Conservation (phyloP, 2,329 filamentous ascomycete species). For the Pezicula radicicola region DNA sequence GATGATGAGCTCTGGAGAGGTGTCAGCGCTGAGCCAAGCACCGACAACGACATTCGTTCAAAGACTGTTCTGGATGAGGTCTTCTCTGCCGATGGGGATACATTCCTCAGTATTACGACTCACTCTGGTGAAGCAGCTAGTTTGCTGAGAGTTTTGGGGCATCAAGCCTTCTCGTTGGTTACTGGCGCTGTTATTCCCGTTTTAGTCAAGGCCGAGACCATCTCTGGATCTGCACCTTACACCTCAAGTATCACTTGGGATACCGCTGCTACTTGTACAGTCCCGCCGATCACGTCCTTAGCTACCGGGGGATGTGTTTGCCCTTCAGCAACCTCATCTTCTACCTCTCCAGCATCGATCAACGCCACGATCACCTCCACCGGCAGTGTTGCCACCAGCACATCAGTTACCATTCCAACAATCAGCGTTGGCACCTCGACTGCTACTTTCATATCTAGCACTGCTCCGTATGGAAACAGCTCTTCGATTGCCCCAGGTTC, state of each 20-base stretch:
- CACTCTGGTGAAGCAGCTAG: slow-evolving; percentile 56
- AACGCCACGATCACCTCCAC: background rate
- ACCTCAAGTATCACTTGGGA: slow-evolving; percentile 22
- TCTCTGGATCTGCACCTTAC: slow-evolving; percentile 13
- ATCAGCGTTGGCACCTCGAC: background rate
- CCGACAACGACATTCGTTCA: slow-evolving; percentile 46
- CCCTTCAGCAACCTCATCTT: slow-evolving; percentile 22
- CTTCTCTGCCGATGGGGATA: slow-evolving; percentile 48
- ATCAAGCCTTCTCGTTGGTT: slow-evolving; percentile 54
- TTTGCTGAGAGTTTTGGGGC: slow-evolving; percentile 53
- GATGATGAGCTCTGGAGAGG: slow-evolving; percentile 45
- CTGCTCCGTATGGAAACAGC: background rate
- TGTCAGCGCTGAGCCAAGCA: slow-evolving; percentile 36
- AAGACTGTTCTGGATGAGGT: slow-evolving; percentile 53
- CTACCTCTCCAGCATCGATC: slow-evolving; percentile 3
- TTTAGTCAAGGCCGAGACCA: slow-evolving; percentile 55
- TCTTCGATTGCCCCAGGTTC: slow-evolving; percentile 2
- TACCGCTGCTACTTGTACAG: slow-evolving; percentile 38
- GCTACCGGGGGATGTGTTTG: slow-evolving; percentile 4
- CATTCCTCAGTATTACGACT: slow-evolving; percentile 57
- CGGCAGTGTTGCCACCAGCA: background rate
- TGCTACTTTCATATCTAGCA: background rate
- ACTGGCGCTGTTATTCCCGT: slow-evolving; percentile 69
- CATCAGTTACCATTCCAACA: background rate
- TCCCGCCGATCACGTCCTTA: slow-evolving; percentile 41